These are phyloP conservation scores for Paraphoma chrysanthemicola DNA, from an alignment of 2,329 filamentous ascomycete species.

Conservation along the genomic window DNA sequence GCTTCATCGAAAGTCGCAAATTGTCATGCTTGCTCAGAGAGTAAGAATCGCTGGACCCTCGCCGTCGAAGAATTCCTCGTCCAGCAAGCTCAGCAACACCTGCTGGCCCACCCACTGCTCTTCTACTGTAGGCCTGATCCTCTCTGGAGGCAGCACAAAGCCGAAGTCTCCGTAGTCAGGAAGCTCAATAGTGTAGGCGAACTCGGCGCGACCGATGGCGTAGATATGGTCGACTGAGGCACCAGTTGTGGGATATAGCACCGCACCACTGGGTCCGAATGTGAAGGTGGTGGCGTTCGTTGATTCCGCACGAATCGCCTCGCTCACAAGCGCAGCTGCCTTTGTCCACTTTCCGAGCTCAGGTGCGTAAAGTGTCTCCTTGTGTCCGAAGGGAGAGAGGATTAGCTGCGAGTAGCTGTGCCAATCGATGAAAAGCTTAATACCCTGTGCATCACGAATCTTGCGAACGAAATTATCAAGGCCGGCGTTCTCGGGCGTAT, in stretches of 20 bases:
- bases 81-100: slow-evolving; percentile 29
- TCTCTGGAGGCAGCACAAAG: slow-evolving; percentile 57
- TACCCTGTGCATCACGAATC: slow-evolving; percentile 54
- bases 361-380: slow-evolving; percentile 55
- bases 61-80: slow-evolving; percentile 38
- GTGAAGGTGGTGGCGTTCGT: slow-evolving; percentile 44
- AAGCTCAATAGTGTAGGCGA: slow-evolving; percentile 56
- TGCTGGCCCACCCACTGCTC: slow-evolving; percentile 54
- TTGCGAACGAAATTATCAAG: slow-evolving; percentile 56
- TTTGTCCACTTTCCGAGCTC: slow-evolving; percentile 59
- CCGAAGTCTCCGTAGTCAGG: slow-evolving; percentile 56
- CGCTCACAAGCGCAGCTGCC: slow-evolving; percentile 56
- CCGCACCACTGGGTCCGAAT: slow-evolving; percentile 61
- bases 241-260: slow-evolving; percentile 63
- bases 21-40: background rate
- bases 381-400: slow-evolving; percentile 65
- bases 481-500: slow-evolving; percentile 37
- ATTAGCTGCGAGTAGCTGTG: slow-evolving; percentile 69
- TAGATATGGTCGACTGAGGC: slow-evolving; percentile 52
- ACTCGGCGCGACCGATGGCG: slow-evolving; percentile 50
- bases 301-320: slow-evolving; percentile 57
- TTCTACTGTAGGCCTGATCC: slow-evolving; percentile 54
- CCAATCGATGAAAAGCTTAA: slow-evolving; percentile 69
- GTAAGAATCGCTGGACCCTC: slow-evolving; percentile 23
- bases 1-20: no score